Base-by-base conservation (phyloP, 73 alveolate species). In the Effrenium voratum region DNA sequence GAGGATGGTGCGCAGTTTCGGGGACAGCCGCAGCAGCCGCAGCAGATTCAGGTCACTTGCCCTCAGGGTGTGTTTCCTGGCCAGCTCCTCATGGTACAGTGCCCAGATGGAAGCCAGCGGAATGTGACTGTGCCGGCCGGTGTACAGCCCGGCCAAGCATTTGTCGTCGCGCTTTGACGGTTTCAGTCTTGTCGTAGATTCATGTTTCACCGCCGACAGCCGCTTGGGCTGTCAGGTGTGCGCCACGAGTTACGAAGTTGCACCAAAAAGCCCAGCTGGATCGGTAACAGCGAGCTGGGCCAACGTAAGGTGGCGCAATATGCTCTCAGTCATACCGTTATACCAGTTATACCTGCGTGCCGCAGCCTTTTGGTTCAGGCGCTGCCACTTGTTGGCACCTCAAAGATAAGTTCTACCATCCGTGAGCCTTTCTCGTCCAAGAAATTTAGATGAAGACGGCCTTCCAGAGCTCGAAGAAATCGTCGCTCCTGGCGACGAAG, bases 381-480 rank as follows among this genome's bases (percentile, higher is more conserved):
- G 95, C 83, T 86, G 95, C 95, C 95, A 40, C 66, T 63, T 44
- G 57, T 72, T 63, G 96, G 86, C 96, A 63, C 86, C 87, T 63
- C 96, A 88, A 63, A 63, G 96, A 88, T 88, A 88, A 88, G 96
- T 88, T 88, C 96, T 88, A 88, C 96, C 96, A 88, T 88, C 96
- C 96, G 96, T 88, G 70, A 86, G 83, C 96, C 73, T 88, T 40
- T 63, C 81, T 60, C 83, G 66, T 88, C 94, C 94, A 90, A 75
- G 97, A 90, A 90, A 90, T 90, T 87, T 85, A 52, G 95, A 90
- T 68, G 97, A 90, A 63, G 82, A 34, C 97, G 82, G 97, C 88
- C 95, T 87, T n/a, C 73, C 95, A 87, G 87, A 90, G 52, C 88
- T 66, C 97, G 87, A 90, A 66, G 97, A 90, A 90, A 66, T 40